These are phyloP conservation scores for Eucalyptus coolabah DNA, from an alignment of 345 rosid genomes.

Conservation along the genomic window DNA sequence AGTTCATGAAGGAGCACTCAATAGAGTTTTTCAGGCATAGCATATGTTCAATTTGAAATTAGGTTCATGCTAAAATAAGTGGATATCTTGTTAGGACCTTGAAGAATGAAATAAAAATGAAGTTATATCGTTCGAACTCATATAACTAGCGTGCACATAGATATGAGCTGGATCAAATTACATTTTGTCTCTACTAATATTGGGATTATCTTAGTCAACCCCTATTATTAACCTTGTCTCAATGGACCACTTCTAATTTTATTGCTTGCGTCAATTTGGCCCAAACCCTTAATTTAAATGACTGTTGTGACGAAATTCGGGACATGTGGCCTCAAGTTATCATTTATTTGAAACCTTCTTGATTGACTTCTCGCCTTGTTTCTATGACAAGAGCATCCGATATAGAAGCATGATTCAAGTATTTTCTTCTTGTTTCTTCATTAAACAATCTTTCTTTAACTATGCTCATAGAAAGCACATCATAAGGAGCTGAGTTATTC, in stretches of 20 bases:
- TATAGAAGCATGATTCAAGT: too few species aligned
- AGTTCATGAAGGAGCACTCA: not conserved
- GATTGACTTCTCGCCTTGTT: too few species aligned
- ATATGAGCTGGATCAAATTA: not conserved
- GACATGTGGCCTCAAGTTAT: not conserved
- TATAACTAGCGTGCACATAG: not conserved
- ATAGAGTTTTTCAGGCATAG: not conserved
- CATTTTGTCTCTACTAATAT: not conserved
- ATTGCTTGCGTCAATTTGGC: not conserved
- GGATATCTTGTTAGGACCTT: not conserved
- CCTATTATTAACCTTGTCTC: not conserved
- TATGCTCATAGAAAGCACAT: too few species aligned
- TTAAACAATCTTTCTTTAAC: too few species aligned
- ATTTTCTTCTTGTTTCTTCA: too few species aligned
- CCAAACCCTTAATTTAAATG: not conserved
- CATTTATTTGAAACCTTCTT: too few species aligned
- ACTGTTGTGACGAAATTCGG: not conserved
- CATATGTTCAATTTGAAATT: not conserved
- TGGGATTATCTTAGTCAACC: not conserved
- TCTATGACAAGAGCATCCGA: too few species aligned
- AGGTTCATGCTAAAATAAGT: not conserved
- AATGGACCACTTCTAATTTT: not conserved
- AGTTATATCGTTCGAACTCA: not conserved
- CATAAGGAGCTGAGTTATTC: too few species aligned
- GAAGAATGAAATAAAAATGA: not conserved